These are phyloP conservation scores for Penicillium concentricum DNA, from an alignment of 2,329 filamentous ascomycete genomes.

Conservation along the genomic window DNA sequence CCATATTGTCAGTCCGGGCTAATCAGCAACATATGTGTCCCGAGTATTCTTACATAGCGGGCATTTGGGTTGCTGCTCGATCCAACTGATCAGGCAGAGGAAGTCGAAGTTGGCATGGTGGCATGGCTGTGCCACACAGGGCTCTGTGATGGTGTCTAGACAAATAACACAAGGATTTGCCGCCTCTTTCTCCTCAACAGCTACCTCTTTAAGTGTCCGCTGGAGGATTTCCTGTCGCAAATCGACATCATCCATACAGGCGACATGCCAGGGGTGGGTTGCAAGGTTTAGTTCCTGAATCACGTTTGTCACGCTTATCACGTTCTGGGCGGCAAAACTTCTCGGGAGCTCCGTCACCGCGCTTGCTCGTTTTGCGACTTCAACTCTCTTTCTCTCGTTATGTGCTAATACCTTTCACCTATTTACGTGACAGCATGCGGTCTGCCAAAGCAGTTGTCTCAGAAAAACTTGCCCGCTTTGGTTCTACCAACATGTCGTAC, in stretches of 20 bases:
- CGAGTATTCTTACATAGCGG: slow-evolving; percentile 67
- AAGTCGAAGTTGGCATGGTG: slow-evolving; percentile 81
- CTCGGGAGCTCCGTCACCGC: background rate
- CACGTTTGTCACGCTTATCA: slow-evolving; percentile 3
- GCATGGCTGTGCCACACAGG: slow-evolving; percentile 72
- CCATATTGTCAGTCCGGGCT: background rate
- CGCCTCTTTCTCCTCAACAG: slow-evolving; percentile 31
- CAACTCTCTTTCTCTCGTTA: background rate
- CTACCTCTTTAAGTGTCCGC: slow-evolving; percentile 47
- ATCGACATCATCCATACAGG: slow-evolving; percentile 36
- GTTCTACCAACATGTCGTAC: slow-evolving; percentile 23
- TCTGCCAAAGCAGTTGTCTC: slow-evolving; percentile 39
- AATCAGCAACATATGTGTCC: background rate
- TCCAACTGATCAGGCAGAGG: slow-evolving; percentile 78
- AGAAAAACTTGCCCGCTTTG: slow-evolving; percentile 27
- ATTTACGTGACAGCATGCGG: slow-evolving; percentile 21
- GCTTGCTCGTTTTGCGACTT: background rate
- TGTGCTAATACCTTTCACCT: background rate
- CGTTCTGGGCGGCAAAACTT: slow-evolving; percentile 19
- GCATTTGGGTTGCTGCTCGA: slow-evolving; percentile 69
- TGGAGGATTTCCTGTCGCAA: slow-evolving; percentile 46
- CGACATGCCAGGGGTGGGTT: slow-evolving; percentile 30
- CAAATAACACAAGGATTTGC: slow-evolving; percentile 78
- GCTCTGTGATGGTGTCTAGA: slow-evolving; percentile 70
- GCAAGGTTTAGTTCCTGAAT: background rate